Evolutionary conservation across 2,329 filamentous ascomycete genomes (phyloP), one percentile per base, ranked within the genome.

Genomic region (Penicillium concentricum): DNA sequence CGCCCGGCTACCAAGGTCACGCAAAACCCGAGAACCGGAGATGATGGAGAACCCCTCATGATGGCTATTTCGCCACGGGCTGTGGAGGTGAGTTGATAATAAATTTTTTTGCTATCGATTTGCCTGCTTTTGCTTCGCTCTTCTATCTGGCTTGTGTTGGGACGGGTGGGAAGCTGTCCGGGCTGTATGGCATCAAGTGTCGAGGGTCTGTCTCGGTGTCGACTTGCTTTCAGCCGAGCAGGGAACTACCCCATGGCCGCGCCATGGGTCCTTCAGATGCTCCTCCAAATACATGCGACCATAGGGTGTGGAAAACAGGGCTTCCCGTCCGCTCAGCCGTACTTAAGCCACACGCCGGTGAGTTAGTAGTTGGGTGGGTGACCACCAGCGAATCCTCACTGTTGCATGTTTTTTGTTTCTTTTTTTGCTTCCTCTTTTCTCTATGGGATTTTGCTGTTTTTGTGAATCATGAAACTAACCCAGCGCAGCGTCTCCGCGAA

Each of bases 51-150:
- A n/a, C 84, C 88, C 20, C 91, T 96, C 87, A 79, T 79, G 65
- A 82, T 99, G 24, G 87, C 88, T 52, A 96, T 97, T 60, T 95
- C 92, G 0, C 83, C 90, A 2, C 84, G 92, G 47, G 93, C 93
- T 39, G 87, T 89, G 41, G 85, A 89, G 77, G 90, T 92, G 81
- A 48, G 79, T 71, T 58, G 10, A 62, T 49, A 43, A 45, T 52
- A n/a, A 5, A 34, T 48, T 18, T 52, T 38, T 43, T 51, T 60
- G 54, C 37, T 8, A 20, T 22, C 4, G 6, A n/a, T 51, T 24
- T 38, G 5, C 16, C 41, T 42, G 2, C 22, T 15, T 45, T 45
- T 54, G n/a, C 22, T 24, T 38, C 43, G 12, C 9, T 49, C 34
- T 34, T 24, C 5, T 32, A 32, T 30, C 34, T 45, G 22, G 41